These are phyloP conservation scores for Coemansia sp. DNA, from an alignment of 192 early-diverging fungal genomes.

Conservation along the genomic window DNA sequence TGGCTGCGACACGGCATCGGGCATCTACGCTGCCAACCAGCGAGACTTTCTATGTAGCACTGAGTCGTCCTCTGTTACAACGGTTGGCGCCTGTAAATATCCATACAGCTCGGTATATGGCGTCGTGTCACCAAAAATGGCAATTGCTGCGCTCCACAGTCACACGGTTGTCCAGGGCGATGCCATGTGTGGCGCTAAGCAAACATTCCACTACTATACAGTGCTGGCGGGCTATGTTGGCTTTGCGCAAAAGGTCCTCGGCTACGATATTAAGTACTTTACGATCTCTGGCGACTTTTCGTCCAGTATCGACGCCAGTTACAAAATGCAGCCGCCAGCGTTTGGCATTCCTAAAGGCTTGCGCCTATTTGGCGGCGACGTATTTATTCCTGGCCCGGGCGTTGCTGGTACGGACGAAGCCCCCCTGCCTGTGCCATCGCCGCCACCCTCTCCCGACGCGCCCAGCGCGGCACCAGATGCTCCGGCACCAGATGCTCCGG, in stretches of 20 bases:
- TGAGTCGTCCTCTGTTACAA: background rate
- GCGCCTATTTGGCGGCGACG: background rate
- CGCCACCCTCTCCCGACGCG: background rate
- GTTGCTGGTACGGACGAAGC: background rate
- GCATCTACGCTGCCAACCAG: conserved; percentile 16
- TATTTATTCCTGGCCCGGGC: background rate
- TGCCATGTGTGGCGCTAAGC: conserved; percentile 8
- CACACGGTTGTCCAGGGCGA: conserved; percentile 14
- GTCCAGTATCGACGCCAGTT: background rate
- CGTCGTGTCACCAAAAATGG: background rate
- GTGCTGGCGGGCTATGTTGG: conserved; percentile 14
- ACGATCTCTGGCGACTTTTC: conserved; percentile 1
- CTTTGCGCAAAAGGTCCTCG: conserved; percentile 18
- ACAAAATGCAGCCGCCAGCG: background rate
- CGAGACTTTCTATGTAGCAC: conserved; percentile 28
- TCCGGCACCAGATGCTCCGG: background rate
- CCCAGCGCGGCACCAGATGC: background rate
- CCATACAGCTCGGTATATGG: conserved; percentile 22
- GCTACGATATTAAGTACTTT: conserved; percentile 3
- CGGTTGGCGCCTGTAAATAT: conserved; percentile 4
- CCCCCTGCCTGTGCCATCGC: background rate
- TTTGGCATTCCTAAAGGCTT: background rate
- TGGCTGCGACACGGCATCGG: conserved; percentile 12
- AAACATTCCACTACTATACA: conserved; percentile 17
- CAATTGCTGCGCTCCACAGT: conserved; percentile 16